Percentiles rank a stretch among this genome's conserved stretches.
Conservation (phyloP, 345 rosid genomes). For the Lepidium sativum region DNA sequence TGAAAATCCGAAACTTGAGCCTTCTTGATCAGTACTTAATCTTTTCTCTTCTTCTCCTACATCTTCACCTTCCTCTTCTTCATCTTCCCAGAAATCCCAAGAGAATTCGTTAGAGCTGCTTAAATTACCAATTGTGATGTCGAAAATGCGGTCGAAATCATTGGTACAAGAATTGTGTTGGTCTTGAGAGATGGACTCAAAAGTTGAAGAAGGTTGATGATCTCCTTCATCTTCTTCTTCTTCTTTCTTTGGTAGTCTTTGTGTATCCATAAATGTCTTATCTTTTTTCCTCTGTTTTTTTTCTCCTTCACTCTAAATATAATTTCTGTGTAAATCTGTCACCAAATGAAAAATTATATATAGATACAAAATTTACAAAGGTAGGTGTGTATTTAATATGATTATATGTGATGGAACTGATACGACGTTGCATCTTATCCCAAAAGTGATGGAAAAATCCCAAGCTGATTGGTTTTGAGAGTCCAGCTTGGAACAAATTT, state of each 20-base stretch:
- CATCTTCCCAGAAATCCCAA: constrained; percentile 23
- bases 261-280: constrained; percentile 24
- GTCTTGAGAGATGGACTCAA: constrained; percentile 1
- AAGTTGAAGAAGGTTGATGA: constrained; percentile 8
- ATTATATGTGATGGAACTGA: not conserved
- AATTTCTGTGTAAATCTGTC: not conserved
- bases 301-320: not conserved
- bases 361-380: not conserved
- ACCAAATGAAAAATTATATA: not conserved
- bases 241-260: constrained; percentile 24
- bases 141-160: constrained; percentile 12
- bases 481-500: constrained; percentile 23
- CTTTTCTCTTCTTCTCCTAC: not conserved
- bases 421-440: constrained; percentile 28
- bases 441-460: constrained; percentile 17
- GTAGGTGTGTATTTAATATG: not conserved
- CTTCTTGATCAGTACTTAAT: constrained; percentile 24
- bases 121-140: constrained; percentile 6
- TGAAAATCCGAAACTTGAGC: constrained; percentile 25
- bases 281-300: constrained; percentile 21
- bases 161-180: not conserved
- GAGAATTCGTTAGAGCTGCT: constrained; percentile 34
- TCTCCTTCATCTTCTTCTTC: constrained; percentile 21
- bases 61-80: constrained; percentile 21
- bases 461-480: constrained; percentile 21